Conservation (phyloP, 73 alveolate genomes). For the Symbiodinium pilosum region DNA sequence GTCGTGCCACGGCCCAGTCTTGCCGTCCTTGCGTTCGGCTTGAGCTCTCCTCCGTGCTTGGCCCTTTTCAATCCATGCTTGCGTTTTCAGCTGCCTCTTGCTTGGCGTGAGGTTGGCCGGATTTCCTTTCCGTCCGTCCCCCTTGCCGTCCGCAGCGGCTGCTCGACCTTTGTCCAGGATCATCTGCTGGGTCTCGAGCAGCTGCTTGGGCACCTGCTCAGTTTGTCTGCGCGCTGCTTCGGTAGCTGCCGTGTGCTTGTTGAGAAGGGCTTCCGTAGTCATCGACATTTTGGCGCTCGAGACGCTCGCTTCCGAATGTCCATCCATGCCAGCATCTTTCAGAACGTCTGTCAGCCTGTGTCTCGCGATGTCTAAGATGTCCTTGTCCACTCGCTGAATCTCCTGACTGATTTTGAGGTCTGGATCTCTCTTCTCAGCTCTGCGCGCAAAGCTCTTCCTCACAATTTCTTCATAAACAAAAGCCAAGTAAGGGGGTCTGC, state of each 20-base stretch:
- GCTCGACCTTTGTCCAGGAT: slow-evolving; percentile 1
- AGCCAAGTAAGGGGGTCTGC: slow-evolving; percentile 24
- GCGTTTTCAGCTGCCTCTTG: slow-evolving; percentile 4
- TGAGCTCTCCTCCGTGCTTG: neutral
- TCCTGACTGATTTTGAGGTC: neutral
- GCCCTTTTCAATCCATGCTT: neutral
- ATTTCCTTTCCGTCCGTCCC: neutral
- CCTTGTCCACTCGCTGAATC: slow-evolving; percentile 44
- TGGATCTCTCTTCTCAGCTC: slow-evolving; percentile 36
- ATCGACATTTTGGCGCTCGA: neutral
- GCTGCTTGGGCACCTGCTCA: neutral
- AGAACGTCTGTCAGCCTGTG: neutral
- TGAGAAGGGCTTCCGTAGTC: too few relatives aligned
- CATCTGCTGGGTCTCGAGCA: neutral
- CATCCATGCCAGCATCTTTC: neutral
- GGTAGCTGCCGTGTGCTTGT: slow-evolving; percentile 10
- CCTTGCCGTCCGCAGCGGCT: neutral
- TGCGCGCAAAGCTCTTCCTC: neutral
- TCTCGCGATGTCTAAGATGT: neutral
- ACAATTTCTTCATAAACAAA: slow-evolving; percentile 28
- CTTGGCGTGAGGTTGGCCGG: neutral
- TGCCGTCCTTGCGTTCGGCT: neutral
- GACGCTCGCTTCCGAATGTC: neutral
- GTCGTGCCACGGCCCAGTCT: neutral
- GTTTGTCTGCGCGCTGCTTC: slow-evolving; percentile 18